phyloP scores from a whole-genome alignment of 2,329 filamentous ascomycete genomes.

The Aschersonia sp. region DNA sequence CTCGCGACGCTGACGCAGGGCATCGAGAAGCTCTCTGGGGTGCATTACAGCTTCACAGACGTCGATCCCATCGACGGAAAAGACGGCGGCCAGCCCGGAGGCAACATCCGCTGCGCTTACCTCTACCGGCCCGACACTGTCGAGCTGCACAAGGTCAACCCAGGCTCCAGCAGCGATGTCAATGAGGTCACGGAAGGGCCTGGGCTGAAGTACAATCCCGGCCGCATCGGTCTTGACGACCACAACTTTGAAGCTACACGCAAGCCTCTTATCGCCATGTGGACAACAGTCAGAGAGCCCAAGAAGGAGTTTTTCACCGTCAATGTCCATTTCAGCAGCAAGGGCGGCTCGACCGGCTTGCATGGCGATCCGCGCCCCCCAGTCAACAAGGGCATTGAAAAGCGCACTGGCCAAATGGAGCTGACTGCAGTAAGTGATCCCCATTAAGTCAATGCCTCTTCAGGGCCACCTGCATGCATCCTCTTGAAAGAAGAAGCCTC shows the following conservation, averaged over 20 bases:
- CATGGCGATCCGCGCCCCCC: conserved; percentile 54
- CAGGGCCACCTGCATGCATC: too few species aligned
- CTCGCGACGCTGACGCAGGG: conserved; percentile 38
- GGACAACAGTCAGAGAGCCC: conserved; percentile 40
- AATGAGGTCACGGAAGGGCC: conserved; percentile 40
- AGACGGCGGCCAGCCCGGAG: conserved; percentile 54
- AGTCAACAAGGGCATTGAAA: conserved; percentile 47
- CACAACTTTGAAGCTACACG: conserved; percentile 44
- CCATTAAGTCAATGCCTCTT: not conserved
- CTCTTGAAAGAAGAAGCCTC: not conserved
- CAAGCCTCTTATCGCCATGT: conserved; percentile 54
- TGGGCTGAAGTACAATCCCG: conserved; percentile 53
- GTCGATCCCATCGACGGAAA: conserved; percentile 43
- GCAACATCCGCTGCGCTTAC: conserved; percentile 59
- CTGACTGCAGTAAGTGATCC: conserved; percentile 36
- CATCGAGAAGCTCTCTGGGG: conserved; percentile 32
- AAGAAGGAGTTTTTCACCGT: conserved; percentile 51
- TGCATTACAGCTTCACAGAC: conserved; percentile 44
- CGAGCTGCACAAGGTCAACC: conserved; percentile 42
- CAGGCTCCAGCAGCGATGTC: conserved; percentile 36
- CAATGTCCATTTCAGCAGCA: conserved; percentile 55
- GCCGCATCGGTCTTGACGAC: conserved; percentile 49
- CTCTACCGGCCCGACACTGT: conserved; percentile 49
- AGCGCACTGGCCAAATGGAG: conserved; percentile 40
- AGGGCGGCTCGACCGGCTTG: conserved; percentile 49